Conservation (phyloP, 2,329 filamentous ascomycete species). For the Fusarium coicis region DNA sequence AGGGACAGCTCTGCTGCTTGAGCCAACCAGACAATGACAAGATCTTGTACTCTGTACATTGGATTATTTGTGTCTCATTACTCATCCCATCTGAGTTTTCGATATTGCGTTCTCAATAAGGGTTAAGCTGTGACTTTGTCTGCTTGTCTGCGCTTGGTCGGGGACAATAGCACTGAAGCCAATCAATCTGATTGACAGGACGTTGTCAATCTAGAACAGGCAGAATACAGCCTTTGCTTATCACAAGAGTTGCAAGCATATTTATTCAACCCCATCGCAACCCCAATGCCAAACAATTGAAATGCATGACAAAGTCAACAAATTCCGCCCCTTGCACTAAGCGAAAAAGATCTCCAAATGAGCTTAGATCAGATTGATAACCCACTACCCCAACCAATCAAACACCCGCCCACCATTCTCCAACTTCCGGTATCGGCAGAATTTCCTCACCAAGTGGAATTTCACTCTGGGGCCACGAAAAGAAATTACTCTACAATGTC, state of each 20-base stretch:
- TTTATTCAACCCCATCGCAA: neutral
- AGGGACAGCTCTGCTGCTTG: fast-evolving
- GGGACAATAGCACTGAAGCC: no score
- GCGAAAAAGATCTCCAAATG: neutral
- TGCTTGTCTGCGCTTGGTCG: neutral
- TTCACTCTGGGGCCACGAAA: neutral
- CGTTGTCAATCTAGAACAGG: neutral
- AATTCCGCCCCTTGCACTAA: neutral
- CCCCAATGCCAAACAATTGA: neutral
- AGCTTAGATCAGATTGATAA: neutral
- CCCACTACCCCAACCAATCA: slow-evolving; percentile 5
- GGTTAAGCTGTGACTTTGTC: neutral
- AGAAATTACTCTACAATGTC: neutral
- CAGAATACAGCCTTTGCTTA: fast-evolving
- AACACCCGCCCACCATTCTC: neutral
- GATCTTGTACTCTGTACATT: no score
- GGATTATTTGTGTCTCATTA: fast-evolving
- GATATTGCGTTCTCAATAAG: fast-evolving
- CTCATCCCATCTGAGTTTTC: fast-evolving
- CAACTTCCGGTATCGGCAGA: slow-evolving; percentile 15
- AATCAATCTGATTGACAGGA: no score
- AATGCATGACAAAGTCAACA: neutral
- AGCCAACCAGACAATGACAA: no score
- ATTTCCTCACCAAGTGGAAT: slow-evolving; percentile 2
- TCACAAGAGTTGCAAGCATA: no score